Base-by-base conservation (phyloP, 805 yeast genomes). In the Candida golubevii region DNA sequence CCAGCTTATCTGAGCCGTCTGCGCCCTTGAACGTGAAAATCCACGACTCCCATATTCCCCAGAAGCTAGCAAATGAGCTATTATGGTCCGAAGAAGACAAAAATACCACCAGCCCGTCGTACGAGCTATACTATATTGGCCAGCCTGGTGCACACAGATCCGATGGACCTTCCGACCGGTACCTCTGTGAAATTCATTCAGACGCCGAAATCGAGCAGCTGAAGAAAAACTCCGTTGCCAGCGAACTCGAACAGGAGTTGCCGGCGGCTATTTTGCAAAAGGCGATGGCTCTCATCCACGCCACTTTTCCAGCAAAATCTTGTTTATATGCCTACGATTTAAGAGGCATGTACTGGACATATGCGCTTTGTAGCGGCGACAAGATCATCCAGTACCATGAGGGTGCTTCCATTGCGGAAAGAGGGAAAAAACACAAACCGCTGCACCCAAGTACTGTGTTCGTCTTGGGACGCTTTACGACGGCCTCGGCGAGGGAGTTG, bases 281-380 rank as follows among this genome's bases (percentile, higher is more conserved):
- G 9, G 55, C 54, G 35, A 31, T 48, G 36, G 42, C 35, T 5
- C 9, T 47, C 28, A 44, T 53, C 38, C 52, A 47, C 14, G 13
- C 18, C 13, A 34, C 48, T n/a, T 43, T 52, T 28, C 36, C 45
- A n/a, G 14, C 29, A 8, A 28, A 38, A 27, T 15, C 36, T 4
- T 52, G 57, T 34, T 39, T 52, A 13, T 52, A 46, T 48, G 53
- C 56, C 15, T 50, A 50, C 49, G 55, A 52, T 2, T 45, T 50
- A 33, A 44, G 46, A 33, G 66, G 68, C 32, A 75, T 72, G n/a
- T 80, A 77, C 56, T 80, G 83, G 82, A 72, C 75, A 10, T 78
- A 74, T 50, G 73, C 69, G 4, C 71, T 70, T 42, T 78, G 83
- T 54, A 70, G 65, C 47, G 78, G 75, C 6, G 72, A 68, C 45